Base-by-base conservation (phyloP, 2,329 filamentous ascomycete species). In the Fusarium sp. region DNA sequence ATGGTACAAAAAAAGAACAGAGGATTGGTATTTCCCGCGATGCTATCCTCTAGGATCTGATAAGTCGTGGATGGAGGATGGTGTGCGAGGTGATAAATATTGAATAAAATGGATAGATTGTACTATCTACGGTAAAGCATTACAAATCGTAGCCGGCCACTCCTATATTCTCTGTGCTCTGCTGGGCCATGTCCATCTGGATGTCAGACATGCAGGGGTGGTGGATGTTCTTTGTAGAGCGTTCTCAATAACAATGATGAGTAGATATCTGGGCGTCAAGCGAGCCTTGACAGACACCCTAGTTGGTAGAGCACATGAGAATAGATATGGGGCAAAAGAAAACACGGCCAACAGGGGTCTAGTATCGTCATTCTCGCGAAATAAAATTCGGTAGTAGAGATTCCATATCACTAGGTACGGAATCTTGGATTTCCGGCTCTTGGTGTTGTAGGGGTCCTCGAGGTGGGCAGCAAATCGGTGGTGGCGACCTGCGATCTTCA, bases 191-290 rank as follows among this genome's bases (percentile, higher is more conserved):
- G 42, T 36, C 32, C 39, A 63, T 63, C 49, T 49, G 19, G 19
- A 53, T 53, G 61, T 61, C 44, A 65, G 57, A 50, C 56, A 65
- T 48, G 42, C 61, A 64, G 56, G 61, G 61, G 14, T 65, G 31
- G 36, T 38, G 61, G 61, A 13, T 65, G 31, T 38, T 38, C 29
- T 25, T 54, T 38, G 25, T 37, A 44, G 19, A 25, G 39, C 31
- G 17, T 11, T 15, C 31, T 6, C 33, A 47, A 23, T 23, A 45
- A 45, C 43, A 39, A 63, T 61, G 46, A 49, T 53, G 37, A 37
- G 25, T 53, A 25, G 51, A 51, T 63, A 52, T 35, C 23, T 36
- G 48, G 35, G 55, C 45, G 51, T 45, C 37, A 19, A 53, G 38
- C 42, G n/a, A 19, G 38, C 45, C 41, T 37, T 37, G 23, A 4